A percentile compares a stretch with the other conserved stretches of the same genome.
phyloP scores from a whole-genome alignment of 768 basidiomycete species.

The Russula compacta region DNA sequence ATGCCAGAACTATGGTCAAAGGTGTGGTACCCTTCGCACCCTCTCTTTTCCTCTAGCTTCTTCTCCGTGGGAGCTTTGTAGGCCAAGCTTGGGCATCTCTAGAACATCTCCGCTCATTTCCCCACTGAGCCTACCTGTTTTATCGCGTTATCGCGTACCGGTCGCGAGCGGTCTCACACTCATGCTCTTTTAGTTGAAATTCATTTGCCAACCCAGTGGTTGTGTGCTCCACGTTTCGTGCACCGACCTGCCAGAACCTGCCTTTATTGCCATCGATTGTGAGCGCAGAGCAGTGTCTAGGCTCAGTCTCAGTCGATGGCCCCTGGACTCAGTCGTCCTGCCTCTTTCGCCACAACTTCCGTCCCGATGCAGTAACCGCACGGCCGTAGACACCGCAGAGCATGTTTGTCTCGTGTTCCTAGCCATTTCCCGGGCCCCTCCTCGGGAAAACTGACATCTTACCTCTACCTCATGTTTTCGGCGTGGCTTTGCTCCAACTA shows the following conservation, averaged over 20 bases:
- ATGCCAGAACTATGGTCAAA: slow-evolving; percentile 74
- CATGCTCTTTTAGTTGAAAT: neutral
- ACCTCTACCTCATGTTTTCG: slow-evolving; percentile 17
- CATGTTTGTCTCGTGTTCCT: slow-evolving; percentile 14
- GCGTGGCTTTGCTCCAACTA: slow-evolving; percentile 10
- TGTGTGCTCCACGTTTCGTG: slow-evolving; percentile 5
- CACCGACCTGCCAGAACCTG: slow-evolving; percentile 7
- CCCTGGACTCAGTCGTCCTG: slow-evolving; percentile 1
- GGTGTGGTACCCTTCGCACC: slow-evolving; percentile 32
- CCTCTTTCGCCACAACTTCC: slow-evolving; percentile 10
- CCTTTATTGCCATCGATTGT: slow-evolving; percentile 2
- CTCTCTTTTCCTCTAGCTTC: slow-evolving; percentile 21
- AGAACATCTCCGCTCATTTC: slow-evolving; percentile 13
- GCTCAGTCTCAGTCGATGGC: neutral
- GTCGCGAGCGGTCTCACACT: neutral
- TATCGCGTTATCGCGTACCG: slow-evolving; percentile 14
- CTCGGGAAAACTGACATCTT: slow-evolving; percentile 5
- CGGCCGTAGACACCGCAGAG: neutral
- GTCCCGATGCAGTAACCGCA: slow-evolving; percentile 15
- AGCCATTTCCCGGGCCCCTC: slow-evolving; percentile 2
- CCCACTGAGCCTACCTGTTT: neutral
- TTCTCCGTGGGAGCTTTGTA: slow-evolving; percentile 10
- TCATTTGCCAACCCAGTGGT: slow-evolving; percentile 3
- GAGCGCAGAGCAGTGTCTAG: slow-evolving; percentile 5
- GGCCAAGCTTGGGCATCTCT: slow-evolving; percentile 7